These are phyloP conservation scores for Ophiosphaerella herpotricha DNA, from an alignment of 2,329 filamentous ascomycete species.

Conservation along the genomic window DNA sequence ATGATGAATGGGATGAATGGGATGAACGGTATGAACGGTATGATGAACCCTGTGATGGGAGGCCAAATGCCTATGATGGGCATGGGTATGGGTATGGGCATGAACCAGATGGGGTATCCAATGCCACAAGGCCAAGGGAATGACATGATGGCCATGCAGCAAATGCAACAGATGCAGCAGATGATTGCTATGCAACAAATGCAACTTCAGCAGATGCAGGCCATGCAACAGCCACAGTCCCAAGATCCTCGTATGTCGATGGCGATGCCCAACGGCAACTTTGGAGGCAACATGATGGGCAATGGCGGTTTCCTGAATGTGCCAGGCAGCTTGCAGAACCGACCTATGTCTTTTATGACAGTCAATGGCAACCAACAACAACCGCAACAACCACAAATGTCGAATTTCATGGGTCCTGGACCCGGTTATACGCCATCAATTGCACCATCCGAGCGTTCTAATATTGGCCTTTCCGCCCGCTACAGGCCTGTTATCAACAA, in stretches of 20 bases:
- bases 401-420: slow-evolving; percentile 33
- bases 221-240: slow-evolving; percentile 38
- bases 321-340: slow-evolving; percentile 34
- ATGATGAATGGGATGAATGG: slow-evolving; percentile 31
- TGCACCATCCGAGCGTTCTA: slow-evolving; percentile 93
- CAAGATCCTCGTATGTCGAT: slow-evolving; percentile 32
- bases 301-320: slow-evolving; percentile 35
- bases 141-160: slow-evolving; percentile 80
- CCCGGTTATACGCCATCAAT: slow-evolving; percentile 83
- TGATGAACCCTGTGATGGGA: slow-evolving; percentile 31
- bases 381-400: slow-evolving; percentile 36
- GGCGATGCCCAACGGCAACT: slow-evolving; percentile 25
- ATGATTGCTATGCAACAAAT: slow-evolving; percentile 42
- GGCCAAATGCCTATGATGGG: slow-evolving; percentile 37
- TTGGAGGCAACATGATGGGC: slow-evolving; percentile 26
- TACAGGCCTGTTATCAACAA: slow-evolving; percentile 80
- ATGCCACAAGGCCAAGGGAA: slow-evolving; percentile 71
- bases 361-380: slow-evolving; percentile 53
- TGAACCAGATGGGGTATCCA: slow-evolving; percentile 53
- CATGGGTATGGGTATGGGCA: slow-evolving; percentile 25
- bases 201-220: slow-evolving; percentile 66
- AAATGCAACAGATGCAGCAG: slow-evolving; percentile 64
- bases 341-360: slow-evolving; percentile 55
- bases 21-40: slow-evolving; percentile 26
- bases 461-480: slow-evolving; percentile 83